A percentile compares a stretch with the other conserved stretches of the same genome.
These are phyloP conservation scores for Termitomyces sp. DNA, from an alignment of 768 basidiomycete genomes.

Conservation along the genomic window DNA sequence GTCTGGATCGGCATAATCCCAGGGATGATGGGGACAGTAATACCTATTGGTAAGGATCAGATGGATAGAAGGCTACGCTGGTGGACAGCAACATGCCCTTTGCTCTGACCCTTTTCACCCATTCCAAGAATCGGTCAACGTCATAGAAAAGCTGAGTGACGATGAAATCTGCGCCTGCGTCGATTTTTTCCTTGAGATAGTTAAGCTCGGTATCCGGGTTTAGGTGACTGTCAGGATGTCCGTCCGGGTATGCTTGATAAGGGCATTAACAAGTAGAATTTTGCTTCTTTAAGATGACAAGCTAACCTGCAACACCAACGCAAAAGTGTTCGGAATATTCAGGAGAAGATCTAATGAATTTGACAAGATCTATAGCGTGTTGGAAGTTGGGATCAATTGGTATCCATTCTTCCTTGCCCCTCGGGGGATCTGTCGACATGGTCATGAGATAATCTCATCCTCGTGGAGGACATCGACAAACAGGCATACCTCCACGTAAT, in stretches of 20 bases:
- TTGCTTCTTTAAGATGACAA: background rate
- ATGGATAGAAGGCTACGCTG: background rate
- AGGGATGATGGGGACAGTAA: conserved; percentile 86
- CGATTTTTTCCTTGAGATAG: conserved; percentile 79
- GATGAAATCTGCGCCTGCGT: conserved; percentile 94
- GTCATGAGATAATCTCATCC: background rate
- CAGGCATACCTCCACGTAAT: conserved; percentile 73
- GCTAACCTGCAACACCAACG: conserved; percentile 86
- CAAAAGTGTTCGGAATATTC: conserved; percentile 85
- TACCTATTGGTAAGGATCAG: conserved; percentile 48
- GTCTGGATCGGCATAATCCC: conserved; percentile 99
- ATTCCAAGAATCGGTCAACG: conserved; percentile 76
- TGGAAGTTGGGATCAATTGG: conserved; percentile 79
- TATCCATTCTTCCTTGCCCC: conserved; percentile 92
- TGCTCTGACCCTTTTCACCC: conserved; percentile 67
- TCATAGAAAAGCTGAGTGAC: conserved; percentile 98
- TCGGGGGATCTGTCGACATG: conserved; percentile 68
- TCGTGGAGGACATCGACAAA: background rate
- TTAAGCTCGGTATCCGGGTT: conserved; percentile 61
- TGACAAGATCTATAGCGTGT: conserved; percentile 85
- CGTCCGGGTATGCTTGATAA: conserved; percentile 81
- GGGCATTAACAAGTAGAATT: background rate
- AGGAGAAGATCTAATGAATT: conserved; percentile 73
- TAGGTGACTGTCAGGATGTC: conserved; percentile 59
- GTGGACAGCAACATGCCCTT: conserved; percentile 46